Evolutionary conservation across 2,329 filamentous ascomycete genomes (phyloP).

Genomic region (Hysterium pulicare): DNA sequence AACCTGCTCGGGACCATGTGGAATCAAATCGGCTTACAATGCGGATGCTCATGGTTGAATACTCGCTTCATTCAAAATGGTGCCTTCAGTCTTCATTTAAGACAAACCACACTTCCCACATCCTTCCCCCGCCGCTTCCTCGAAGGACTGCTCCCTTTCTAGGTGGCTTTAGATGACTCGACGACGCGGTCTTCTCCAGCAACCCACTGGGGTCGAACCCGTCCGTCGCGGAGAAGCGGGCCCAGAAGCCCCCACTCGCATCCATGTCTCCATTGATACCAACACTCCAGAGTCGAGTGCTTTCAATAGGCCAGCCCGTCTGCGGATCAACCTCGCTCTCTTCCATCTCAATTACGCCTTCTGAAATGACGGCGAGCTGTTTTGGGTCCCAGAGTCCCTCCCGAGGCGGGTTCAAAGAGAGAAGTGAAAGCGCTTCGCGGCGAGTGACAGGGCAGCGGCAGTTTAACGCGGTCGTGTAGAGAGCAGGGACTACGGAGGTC

Average conservation of each 20-base stretch:
- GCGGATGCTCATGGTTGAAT: too few relatives aligned
- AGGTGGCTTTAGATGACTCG: too few relatives aligned
- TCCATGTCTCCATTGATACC: slow-evolving; percentile 18
- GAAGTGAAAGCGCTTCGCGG: slow-evolving; percentile 14
- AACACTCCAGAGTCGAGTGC: slow-evolving; percentile 14
- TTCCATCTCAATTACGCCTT: slow-evolving; percentile 20
- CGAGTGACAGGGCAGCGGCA: slow-evolving; percentile 19
- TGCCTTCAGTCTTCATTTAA: too few relatives aligned
- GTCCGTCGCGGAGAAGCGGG: too few relatives aligned
- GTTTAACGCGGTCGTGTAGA: slow-evolving; percentile 11
- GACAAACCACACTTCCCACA: too few relatives aligned
- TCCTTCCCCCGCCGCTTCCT: too few relatives aligned
- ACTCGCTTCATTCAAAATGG: too few relatives aligned
- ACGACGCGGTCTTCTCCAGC: too few relatives aligned
- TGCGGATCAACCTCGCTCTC: slow-evolving; percentile 16
- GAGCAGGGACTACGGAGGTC: slow-evolving; percentile 10
- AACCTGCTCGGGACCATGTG: too few relatives aligned
- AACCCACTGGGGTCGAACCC: too few relatives aligned
- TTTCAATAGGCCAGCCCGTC: slow-evolving; percentile 16
- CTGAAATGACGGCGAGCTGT: slow-evolving; percentile 12
- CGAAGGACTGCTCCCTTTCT: too few relatives aligned
- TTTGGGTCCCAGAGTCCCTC: slow-evolving; percentile 20
- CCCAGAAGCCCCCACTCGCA: slow-evolving; percentile 14
- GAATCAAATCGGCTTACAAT: too few relatives aligned
- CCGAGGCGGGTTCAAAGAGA: slow-evolving; percentile 12